These are phyloP conservation scores for Stereocaulon alpinum DNA, from an alignment of 495 filamentous ascomycete genomes.

Conservation along the genomic window DNA sequence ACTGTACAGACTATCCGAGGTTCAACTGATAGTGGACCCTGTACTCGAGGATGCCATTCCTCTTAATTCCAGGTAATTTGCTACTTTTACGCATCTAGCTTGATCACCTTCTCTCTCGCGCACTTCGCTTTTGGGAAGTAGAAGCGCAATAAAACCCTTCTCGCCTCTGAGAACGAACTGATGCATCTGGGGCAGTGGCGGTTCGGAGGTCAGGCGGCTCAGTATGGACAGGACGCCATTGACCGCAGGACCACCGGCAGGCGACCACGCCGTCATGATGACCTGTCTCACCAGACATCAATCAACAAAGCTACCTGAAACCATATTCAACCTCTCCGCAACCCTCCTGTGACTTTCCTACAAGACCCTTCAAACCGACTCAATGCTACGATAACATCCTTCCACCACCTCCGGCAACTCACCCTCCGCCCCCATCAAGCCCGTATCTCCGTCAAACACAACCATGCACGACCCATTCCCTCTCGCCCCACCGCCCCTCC, in stretches of 20 bases:
- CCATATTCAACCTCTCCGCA: background rate
- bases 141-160: too few relatives aligned
- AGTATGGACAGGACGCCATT: too few relatives aligned
- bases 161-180: too few relatives aligned
- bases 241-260: too few relatives aligned
- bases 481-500: conserved; percentile 32
- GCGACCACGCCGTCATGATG: background rate
- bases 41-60: too few relatives aligned
- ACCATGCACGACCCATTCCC: conserved; percentile 44
- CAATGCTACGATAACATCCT: background rate
- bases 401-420: background rate
- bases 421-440: too few relatives aligned
- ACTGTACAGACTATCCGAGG: background rate
- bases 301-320: background rate
- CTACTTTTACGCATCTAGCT: too few relatives aligned
- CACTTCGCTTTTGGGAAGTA: too few relatives aligned
- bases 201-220: too few relatives aligned
- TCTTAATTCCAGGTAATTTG: background rate
- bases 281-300: background rate
- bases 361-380: background rate
- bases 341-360: background rate
- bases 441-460: background rate
- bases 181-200: too few relatives aligned
- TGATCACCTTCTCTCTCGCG: too few relatives aligned
- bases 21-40: too few relatives aligned